Base-by-base conservation (phyloP, 192 early-diverging fungal species). In the Pilobolus umbonatus region DNA sequence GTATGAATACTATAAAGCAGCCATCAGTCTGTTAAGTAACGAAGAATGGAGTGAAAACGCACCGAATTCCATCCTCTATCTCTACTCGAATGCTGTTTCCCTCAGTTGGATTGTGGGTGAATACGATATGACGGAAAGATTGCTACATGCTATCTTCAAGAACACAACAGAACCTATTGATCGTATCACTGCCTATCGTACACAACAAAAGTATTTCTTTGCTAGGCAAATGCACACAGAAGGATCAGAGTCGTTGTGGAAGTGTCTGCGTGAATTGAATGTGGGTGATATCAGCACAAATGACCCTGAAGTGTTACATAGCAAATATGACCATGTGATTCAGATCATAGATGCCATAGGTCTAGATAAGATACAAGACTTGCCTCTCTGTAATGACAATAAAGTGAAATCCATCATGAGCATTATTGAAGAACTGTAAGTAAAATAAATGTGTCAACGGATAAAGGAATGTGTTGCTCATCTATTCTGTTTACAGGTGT, bases 391-490 rank as follows among this genome's bases (percentile, higher is more conserved):
- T 32, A 22, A 62, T 26, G 26, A 53, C 12, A 17, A 4, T 3
- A 42, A 39, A 11, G 39, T 58, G 4, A 55, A 63, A 57, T 9
- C 67, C 2, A 52, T 63, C 15, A 50, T 69, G 46, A 36, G 49
- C 5, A 60, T 69, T 30, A 22, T 69, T 11, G 60, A 69, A 39
- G 67, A 69, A 38, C 31, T 60, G 64, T n/a, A n/a, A n/a, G n/a
- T n/a, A n/a, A n/a, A n/a, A 55, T 45, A 51, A 42, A 19, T 12
- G 10, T 19, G 29, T 29, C 43, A 10, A 19, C 8, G 24, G 39
- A 56, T 15, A 25, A 5, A 45, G 40, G 11, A 0, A 24, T 45
- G 6, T 28, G 24, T 25, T 29, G 6, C 22, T 43, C 21, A 21
- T 4, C 0, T 40, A 29, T 24, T 10, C 10, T 28, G 17, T 55